These are phyloP conservation scores for Fraxinus cuspidata DNA, from an alignment of 257 asterid species.

Conservation along the genomic window DNA sequence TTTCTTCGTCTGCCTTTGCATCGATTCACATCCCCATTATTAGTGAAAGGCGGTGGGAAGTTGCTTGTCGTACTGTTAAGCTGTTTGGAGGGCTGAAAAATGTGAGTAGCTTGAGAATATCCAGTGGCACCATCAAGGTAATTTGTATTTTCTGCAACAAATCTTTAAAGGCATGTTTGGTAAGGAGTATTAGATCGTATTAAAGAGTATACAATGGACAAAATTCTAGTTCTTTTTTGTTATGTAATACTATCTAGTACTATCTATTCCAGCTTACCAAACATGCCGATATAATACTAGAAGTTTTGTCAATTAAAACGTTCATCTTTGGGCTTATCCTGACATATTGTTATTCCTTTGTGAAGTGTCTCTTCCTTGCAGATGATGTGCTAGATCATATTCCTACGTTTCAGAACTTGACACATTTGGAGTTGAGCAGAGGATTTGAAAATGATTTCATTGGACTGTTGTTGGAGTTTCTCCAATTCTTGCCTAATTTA, in stretches of 20 bases:
- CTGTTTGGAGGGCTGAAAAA: slow-evolving; percentile 39
- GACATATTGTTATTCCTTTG: slow-evolving; percentile 1
- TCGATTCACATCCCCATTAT: slow-evolving; percentile 38
- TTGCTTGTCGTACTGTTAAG: slow-evolving; percentile 39
- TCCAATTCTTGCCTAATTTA: slow-evolving; percentile 43
- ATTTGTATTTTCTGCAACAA: background rate
- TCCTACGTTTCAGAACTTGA: slow-evolving; percentile 41
- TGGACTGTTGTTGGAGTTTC: slow-evolving; percentile 37
- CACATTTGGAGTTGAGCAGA: slow-evolving; percentile 46
- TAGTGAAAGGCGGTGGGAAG: slow-evolving; percentile 24
- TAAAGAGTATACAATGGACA: background rate
- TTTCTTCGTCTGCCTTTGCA: slow-evolving; percentile 35
- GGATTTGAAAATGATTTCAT: slow-evolving; percentile 29
- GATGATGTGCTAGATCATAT: slow-evolving; percentile 29
- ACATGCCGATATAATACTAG: background rate
- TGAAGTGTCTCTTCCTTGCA: slow-evolving; percentile 42
- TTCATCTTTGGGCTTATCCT: background rate
- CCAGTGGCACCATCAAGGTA: slow-evolving; percentile 48
- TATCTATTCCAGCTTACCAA: background rate
- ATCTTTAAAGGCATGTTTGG: background rate
- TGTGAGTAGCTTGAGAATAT: slow-evolving; percentile 39
- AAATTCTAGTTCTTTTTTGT: background rate
- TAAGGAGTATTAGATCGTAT: background rate
- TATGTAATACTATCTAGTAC: background rate
- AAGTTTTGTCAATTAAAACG: background rate